phyloP scores from a whole-genome alignment of 371 early-diverging fungal species.

The Haplosporangium sp. region DNA sequence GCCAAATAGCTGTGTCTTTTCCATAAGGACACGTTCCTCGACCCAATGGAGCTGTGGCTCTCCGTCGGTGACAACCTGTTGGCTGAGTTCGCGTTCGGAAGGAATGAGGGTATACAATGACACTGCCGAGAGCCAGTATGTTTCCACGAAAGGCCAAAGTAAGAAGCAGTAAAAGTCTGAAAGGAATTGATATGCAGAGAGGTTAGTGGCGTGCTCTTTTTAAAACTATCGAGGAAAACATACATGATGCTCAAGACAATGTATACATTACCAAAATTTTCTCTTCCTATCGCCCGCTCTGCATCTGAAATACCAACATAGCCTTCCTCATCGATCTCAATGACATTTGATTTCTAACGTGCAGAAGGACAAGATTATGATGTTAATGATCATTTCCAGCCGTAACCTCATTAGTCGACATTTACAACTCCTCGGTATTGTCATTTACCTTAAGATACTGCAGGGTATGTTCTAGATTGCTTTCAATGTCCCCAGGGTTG shows the following conservation, averaged over 20 bases:
- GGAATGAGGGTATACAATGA: slow-evolving; percentile 48
- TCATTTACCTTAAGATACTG: slow-evolving; percentile 65
- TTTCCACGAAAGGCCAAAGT: slow-evolving; percentile 92
- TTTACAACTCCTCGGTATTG: neutral
- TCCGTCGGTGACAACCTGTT: slow-evolving; percentile 27
- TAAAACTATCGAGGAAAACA: neutral
- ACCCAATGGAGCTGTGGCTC: slow-evolving; percentile 64
- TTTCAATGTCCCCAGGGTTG: slow-evolving; percentile 79
- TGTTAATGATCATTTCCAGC: neutral
- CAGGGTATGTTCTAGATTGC: slow-evolving; percentile 77
- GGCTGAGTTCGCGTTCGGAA: slow-evolving; percentile 22
- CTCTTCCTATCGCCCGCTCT: slow-evolving; percentile 83
- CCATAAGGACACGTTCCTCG: slow-evolving; percentile 75
- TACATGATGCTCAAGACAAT: too few relatives aligned
- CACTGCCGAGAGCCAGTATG: slow-evolving; percentile 82
- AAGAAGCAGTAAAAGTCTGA: slow-evolving; percentile 88
- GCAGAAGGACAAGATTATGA: slow-evolving; percentile 14
- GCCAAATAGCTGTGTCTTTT: slow-evolving; percentile 81
- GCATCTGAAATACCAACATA: slow-evolving; percentile 68
- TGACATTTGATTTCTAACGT: slow-evolving; percentile 64
- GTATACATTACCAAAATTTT: slow-evolving; percentile 75
- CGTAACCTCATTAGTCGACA: slow-evolving; percentile 23
- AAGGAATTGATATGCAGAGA: neutral
- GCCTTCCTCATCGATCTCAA: slow-evolving; percentile 64
- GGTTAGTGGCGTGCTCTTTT: neutral